Base-by-base conservation (phyloP, 306 rosid species). In the Acacia melanoxylon region DNA sequence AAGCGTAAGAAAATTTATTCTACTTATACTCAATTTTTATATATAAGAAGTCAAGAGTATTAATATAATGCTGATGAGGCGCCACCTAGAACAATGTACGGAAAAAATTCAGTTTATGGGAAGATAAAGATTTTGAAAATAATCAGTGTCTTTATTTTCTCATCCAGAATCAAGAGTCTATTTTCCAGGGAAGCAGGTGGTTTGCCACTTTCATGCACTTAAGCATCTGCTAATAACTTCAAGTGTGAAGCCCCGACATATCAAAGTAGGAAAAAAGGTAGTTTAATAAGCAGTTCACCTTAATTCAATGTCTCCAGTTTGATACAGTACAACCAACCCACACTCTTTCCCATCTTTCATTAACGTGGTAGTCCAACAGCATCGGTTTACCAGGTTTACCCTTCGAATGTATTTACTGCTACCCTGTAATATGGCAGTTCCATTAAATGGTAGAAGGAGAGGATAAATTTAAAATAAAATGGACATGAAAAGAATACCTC, bases 331-430 rank as follows among this genome's bases (percentile, higher is more conserved):
- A 82, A 84, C 83, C 76, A 93, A 79, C 25, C 88, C 89, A 84
- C 81, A 78, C 54, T 90, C 91, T 79, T 87, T 89, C 81, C 87
- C 94, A 67, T 88, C 85, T 90, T 90, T 91, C 88, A 85, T 88
- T 20, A 93, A 82, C 63, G 76, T 85, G 63, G 92, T 78, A 61
- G 97, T 90, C 98, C 97, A 94, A 86, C 92, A 86, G 82, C 95
- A 94, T 70, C 67, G 89, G 12, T 91, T 86, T 74, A 52, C 81
- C 83, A 94, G 95, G 79, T 80, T 73, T 83, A 90, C 94, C 82
- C 88, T 90, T 75, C 35, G 85, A 75, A 86, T 68, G 83, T 83
- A 88, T 82, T 87, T 81, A 78, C 73, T 62, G 66, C 88, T 86
- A 79, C 92, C 98, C 97, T 91, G 84, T 68, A 81, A 77, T 66